Evolutionary conservation across 345 rosid species (phyloP).

Genomic region (Combretum micranthum): DNA sequence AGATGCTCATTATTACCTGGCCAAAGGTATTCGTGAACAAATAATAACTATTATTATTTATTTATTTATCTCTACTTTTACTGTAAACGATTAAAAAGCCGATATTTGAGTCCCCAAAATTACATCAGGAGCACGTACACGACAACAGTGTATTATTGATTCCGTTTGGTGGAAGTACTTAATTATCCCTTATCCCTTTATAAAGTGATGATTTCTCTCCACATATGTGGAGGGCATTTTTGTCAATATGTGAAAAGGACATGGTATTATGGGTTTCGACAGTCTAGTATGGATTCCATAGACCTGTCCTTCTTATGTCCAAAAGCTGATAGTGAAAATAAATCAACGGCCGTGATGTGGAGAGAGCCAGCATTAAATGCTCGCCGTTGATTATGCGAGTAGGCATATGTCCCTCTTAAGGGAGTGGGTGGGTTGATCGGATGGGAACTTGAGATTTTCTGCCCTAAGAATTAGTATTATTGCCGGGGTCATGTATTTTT

Average conservation of each 20-base stretch:
- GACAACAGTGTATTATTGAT: slow-evolving; percentile 6
- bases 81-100: slow-evolving; percentile 4
- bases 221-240: slow-evolving; percentile 17
- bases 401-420: too few species aligned
- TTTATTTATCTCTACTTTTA: slow-evolving; percentile 2
- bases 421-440: too few species aligned
- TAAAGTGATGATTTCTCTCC: not conserved
- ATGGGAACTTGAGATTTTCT: too few species aligned
- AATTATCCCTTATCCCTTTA: slow-evolving; percentile 9
- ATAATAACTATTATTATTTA: not conserved
- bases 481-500: too few species aligned
- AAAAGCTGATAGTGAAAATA: slow-evolving; percentile 24
- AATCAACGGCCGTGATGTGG: slow-evolving; percentile 4
- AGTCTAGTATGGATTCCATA: slow-evolving; percentile 32
- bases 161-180: slow-evolving; percentile 9
- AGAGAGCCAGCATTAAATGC: slow-evolving; percentile 7
- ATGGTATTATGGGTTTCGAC: slow-evolving; percentile 32
- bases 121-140: slow-evolving; percentile 15
- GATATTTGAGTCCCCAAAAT: not conserved
- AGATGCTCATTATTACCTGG: too few species aligned
- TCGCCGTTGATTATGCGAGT: slow-evolving; percentile 7
- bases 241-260: slow-evolving; percentile 24
- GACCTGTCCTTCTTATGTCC: slow-evolving; percentile 41
- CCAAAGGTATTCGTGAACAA: too few species aligned
- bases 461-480: too few species aligned